These are phyloP conservation scores for Solanum neorickii DNA, from an alignment of 257 asterid genomes.

Conservation along the genomic window DNA sequence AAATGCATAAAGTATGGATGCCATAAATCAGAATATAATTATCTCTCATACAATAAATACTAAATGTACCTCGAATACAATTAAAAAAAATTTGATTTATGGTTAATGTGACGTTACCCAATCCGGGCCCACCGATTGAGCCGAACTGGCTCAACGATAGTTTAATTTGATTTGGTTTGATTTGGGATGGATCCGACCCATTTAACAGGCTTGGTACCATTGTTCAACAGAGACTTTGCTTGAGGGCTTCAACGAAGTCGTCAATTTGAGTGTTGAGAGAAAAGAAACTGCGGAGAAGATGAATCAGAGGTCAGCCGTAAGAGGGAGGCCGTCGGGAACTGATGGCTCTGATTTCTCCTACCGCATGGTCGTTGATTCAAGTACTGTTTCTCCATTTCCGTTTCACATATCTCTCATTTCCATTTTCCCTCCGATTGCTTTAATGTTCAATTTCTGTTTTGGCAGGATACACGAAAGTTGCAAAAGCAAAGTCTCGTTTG, in stretches of 20 bases:
- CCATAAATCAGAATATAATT: no score
- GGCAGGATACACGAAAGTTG: conserved; percentile 71
- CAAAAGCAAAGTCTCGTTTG: conserved; percentile 59
- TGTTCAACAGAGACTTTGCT: not conserved
- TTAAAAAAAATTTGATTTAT: no score
- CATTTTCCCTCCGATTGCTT: not conserved
- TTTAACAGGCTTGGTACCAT: not conserved
- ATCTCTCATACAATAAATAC: no score
- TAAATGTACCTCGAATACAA: no score
- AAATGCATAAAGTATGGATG: no score
- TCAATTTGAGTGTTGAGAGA: not conserved
- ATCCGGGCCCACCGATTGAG: no score
- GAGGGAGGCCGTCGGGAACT: conserved; percentile 82
- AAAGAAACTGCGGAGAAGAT: conserved; percentile 5
- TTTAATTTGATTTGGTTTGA: no score
- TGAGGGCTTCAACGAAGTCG: not conserved
- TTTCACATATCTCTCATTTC: not conserved
- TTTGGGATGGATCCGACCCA: not conserved
- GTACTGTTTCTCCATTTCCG: conserved; percentile 6
- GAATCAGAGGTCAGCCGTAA: conserved; percentile 29
- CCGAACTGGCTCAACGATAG: no score
- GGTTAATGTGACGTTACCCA: no score
- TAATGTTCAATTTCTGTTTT: not conserved
- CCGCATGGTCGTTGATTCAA: conserved; percentile 94
- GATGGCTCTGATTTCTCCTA: conserved; percentile 90